phyloP scores from a whole-genome alignment of 2,329 filamentous ascomycete genomes.

The Fusarium newnesense region DNA sequence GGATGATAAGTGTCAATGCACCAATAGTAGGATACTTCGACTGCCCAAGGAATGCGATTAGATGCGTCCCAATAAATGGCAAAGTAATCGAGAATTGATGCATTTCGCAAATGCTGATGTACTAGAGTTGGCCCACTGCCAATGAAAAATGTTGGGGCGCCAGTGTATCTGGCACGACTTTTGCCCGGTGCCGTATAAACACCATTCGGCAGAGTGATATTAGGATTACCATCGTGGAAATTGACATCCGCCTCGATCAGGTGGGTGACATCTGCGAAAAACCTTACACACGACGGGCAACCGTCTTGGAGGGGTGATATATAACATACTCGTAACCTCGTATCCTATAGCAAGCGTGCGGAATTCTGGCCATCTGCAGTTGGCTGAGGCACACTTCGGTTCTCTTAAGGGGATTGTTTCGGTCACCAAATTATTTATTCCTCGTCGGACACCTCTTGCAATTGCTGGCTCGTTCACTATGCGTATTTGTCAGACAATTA shows the following conservation, averaged over 20 bases:
- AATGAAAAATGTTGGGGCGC: not conserved
- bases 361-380: conserved; percentile 3
- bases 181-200: not conserved
- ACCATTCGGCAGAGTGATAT: conserved; percentile 3
- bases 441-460: not conserved
- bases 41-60: not conserved
- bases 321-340: not conserved
- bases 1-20: not conserved
- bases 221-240: not conserved
- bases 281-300: not conserved
- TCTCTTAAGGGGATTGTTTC: not conserved
- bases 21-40: not conserved
- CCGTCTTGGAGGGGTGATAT: not conserved
- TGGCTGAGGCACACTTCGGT: not conserved
- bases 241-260: not conserved
- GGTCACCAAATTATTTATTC: not conserved
- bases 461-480: conserved; percentile 5
- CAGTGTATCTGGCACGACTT: not conserved
- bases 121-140: not conserved
- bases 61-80: not conserved
- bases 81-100: not conserved
- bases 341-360: not conserved
- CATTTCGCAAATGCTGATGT: not conserved
- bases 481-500: not conserved
- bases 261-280: not conserved